Percentiles rank a stretch among this genome's conserved stretches.
phyloP scores from a whole-genome alignment of 306 rosid genomes.

The Quercus engelmannii region DNA sequence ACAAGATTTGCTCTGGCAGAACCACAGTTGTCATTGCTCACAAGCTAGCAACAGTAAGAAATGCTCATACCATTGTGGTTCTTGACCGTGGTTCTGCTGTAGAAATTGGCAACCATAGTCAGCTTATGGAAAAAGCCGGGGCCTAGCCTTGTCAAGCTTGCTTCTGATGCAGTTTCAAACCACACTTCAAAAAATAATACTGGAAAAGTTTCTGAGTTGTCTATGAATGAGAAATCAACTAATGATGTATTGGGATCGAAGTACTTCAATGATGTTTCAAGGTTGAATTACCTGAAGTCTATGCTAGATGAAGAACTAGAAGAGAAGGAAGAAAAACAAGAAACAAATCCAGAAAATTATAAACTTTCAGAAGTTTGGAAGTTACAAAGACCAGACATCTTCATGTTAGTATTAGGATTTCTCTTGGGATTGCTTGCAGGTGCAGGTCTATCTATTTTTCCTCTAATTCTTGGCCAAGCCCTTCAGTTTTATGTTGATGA shows the following conservation, averaged over 20 bases:
- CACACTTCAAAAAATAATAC: conserved; percentile 18
- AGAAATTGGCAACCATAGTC: conserved; percentile 74
- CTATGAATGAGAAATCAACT: conserved; percentile 29
- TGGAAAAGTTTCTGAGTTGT: conserved; percentile 24
- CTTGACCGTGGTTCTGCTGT: conserved; percentile 65
- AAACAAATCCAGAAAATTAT: conserved; percentile 32
- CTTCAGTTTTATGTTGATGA: conserved; percentile 57
- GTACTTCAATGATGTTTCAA: conserved; percentile 9
- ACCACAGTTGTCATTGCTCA: conserved; percentile 88
- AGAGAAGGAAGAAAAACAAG: conserved; percentile 34
- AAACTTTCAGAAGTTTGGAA: conserved; percentile 60
- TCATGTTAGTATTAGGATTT: conserved; percentile 54
- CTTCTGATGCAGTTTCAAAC: conserved; percentile 50
- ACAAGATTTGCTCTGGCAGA: conserved; percentile 71
- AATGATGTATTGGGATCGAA: conserved; percentile 33
- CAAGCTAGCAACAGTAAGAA: conserved; percentile 74
- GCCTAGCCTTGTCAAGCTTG: conserved; percentile 78
- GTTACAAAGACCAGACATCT: conserved; percentile 63
- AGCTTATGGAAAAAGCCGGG: conserved; percentile 68
- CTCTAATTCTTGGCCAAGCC: conserved; percentile 59
- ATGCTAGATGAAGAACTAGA: conserved; percentile 24
- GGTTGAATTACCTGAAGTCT: conserved; percentile 17
- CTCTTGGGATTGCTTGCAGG: conserved; percentile 73
- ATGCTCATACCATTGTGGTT: conserved; percentile 66
- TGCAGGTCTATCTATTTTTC: conserved; percentile 72